These are phyloP conservation scores for Quercus dentata DNA, from an alignment of 306 rosid genomes.

Conservation along the genomic window DNA sequence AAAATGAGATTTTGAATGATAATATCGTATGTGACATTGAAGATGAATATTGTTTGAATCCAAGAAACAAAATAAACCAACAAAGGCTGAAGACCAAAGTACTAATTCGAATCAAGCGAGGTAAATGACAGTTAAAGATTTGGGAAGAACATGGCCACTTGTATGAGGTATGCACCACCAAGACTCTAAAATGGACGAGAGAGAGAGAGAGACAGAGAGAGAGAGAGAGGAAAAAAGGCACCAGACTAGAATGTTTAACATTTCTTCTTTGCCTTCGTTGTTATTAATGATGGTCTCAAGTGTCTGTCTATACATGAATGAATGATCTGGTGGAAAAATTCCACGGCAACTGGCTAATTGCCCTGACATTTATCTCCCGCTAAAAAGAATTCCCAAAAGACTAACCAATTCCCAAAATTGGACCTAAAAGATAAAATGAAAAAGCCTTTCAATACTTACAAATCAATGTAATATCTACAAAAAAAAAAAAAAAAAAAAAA, in stretches of 20 bases:
- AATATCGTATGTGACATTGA: too few relatives aligned
- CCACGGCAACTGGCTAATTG: conserved; percentile 43
- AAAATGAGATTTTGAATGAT: too few relatives aligned
- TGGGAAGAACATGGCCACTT: not conserved
- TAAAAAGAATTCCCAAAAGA: conserved; percentile 19
- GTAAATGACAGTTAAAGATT: not conserved
- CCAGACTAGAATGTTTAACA: not conserved
- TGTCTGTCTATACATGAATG: conserved; percentile 63
- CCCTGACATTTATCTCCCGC: conserved; percentile 31
- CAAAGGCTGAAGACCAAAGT: too few relatives aligned
- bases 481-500: not conserved
- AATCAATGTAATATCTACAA: conserved; percentile 44
- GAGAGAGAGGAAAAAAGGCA: not conserved
- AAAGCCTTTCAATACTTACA: not conserved
- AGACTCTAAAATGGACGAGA: too few relatives aligned
- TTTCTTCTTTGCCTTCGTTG: conserved; percentile 20
- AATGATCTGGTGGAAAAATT: conserved; percentile 52
- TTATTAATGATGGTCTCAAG: conserved; percentile 30
- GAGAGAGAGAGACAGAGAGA: not conserved
- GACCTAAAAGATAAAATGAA: conserved; percentile 17
- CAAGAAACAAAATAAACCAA: too few relatives aligned
- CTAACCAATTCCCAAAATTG: conserved; percentile 19
- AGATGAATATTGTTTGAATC: too few relatives aligned
- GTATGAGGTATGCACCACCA: not conserved
- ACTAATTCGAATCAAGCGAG: too few relatives aligned